A percentile compares a stretch with the other conserved stretches of the same genome.
Conservation (phyloP, 1,284 basidiomycete genomes). For the Cutaneotrichosporon daszewskae region DNA sequence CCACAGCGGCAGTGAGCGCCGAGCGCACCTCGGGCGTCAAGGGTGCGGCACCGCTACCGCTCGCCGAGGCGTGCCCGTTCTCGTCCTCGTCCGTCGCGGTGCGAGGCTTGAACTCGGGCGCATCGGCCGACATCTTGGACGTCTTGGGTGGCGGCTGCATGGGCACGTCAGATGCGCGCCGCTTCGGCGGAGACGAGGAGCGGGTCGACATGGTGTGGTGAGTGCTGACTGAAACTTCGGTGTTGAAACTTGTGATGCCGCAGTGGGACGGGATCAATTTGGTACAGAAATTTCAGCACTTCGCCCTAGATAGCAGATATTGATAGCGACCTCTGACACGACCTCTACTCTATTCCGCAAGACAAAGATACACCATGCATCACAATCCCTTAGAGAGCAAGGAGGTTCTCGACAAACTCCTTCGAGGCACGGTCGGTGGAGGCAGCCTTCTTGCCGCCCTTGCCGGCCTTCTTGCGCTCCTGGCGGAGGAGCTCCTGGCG, state of each 20-base stretch:
- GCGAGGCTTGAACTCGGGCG: conserved; percentile 36
- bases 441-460: conserved; percentile 45
- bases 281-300: too few relatives aligned
- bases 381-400: conserved; percentile 62
- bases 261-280: too few relatives aligned
- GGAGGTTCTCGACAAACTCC: conserved; percentile 78
- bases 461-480: conserved; percentile 44
- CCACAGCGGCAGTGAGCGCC: conserved; percentile 23
- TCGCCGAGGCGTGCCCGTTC: conserved; percentile 16
- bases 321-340: too few relatives aligned
- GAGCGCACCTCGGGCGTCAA: conserved; percentile 12
- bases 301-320: too few relatives aligned
- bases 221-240: neutral
- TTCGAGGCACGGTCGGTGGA: conserved; percentile 61
- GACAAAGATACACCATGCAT: conserved; percentile 9
- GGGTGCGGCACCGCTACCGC: conserved; percentile 2
- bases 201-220: conserved; percentile 11
- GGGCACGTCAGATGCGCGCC: conserved; percentile 24
- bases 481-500: conserved; percentile 64
- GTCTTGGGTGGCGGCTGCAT: conserved; percentile 26
- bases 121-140: conserved; percentile 40
- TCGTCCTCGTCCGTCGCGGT: conserved; percentile 6
- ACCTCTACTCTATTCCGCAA: too few relatives aligned
- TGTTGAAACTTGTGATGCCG: conserved; percentile 4
- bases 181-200: conserved; percentile 22